Evolutionary conservation across 352 stramenopile genomes (phyloP).

Genomic region (Pythium dissotocum): DNA sequence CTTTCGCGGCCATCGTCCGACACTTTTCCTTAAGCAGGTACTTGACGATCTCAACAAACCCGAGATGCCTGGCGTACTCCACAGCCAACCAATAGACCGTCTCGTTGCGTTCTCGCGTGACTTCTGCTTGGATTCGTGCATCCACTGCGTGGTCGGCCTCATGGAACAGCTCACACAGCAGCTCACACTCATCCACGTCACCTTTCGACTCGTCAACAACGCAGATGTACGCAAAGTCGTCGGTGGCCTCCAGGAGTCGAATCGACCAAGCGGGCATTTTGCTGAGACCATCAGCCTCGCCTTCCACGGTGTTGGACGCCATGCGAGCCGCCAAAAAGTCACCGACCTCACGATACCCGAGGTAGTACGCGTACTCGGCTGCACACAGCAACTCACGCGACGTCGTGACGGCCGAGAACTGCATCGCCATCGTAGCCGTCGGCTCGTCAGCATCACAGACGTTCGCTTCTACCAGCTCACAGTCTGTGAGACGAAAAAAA

Average conservation of each 20-base stretch:
- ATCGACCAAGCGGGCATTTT: background rate
- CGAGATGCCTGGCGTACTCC: slow-evolving; percentile 26
- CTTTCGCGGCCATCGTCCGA: background rate
- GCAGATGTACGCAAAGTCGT: slow-evolving; percentile 13
- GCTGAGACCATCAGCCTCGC: background rate
- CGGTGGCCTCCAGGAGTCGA: background rate
- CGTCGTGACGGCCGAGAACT: background rate
- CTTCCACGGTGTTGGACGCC: background rate
- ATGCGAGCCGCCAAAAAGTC: slow-evolving; percentile 8
- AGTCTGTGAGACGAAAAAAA: background rate
- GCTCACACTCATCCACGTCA: slow-evolving; percentile 14
- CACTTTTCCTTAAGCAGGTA: slow-evolving; percentile 18
- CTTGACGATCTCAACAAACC: slow-evolving; percentile 29
- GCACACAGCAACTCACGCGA: slow-evolving; percentile 10
- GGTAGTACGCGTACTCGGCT: slow-evolving; percentile 15
- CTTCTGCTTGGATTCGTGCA: slow-evolving; percentile 13
- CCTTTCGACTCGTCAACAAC: slow-evolving; percentile 8
- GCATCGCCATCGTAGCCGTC: background rate
- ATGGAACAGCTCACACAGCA: slow-evolving; percentile 9
- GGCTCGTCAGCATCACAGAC: background rate
- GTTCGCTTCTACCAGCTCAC: background rate
- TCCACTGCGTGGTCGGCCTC: slow-evolving; percentile 20
- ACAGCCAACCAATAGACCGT: slow-evolving; percentile 17
- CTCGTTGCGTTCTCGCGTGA: slow-evolving; percentile 1
- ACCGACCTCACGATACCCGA: slow-evolving; percentile 12